Percentiles rank a stretch among this genome's conserved stretches.
Evolutionary conservation across 2,329 filamentous ascomycete genomes (phyloP).

Genomic region (Paecilomyces sp.): DNA sequence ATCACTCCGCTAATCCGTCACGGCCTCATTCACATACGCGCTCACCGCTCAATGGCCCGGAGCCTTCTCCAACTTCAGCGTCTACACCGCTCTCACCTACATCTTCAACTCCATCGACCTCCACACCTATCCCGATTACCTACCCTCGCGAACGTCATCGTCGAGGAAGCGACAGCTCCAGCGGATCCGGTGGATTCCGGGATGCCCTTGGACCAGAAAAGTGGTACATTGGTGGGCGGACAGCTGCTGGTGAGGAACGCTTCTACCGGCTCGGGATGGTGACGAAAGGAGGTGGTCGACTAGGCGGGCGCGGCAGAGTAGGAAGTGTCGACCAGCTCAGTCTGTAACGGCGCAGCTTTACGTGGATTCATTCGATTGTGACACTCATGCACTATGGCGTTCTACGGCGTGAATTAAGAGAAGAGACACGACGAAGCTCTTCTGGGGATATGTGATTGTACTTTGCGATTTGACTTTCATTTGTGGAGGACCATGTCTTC

Average conservation of each 20-base stretch:
- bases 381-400: not conserved
- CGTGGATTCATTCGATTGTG: conserved; percentile 4
- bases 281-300: conserved; percentile 34
- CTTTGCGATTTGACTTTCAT: not conserved
- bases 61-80: conserved; percentile 30
- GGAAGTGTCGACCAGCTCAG: conserved; percentile 45
- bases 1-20: conserved; percentile 10
- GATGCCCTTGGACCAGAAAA: conserved; percentile 42
- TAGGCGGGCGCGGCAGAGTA: conserved; percentile 34
- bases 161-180: conserved; percentile 42
- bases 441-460: not conserved
- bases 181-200: conserved; percentile 40
- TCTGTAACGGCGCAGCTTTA: conserved; percentile 18
- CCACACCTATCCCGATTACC: conserved; percentile 32
- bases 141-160: conserved; percentile 32
- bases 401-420: not conserved
- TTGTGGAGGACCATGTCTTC: not conserved
- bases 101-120: conserved; percentile 18
- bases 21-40: conserved; percentile 16
- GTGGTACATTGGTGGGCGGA: conserved; percentile 46
- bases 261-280: conserved; percentile 44
- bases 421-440: not conserved
- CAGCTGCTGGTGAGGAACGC: conserved; percentile 40
- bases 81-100: conserved; percentile 18
- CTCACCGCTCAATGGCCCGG: conserved; percentile 2